phyloP scores from a whole-genome alignment of 495 filamentous ascomycete species.

The Cercophora newfieldiana region DNA sequence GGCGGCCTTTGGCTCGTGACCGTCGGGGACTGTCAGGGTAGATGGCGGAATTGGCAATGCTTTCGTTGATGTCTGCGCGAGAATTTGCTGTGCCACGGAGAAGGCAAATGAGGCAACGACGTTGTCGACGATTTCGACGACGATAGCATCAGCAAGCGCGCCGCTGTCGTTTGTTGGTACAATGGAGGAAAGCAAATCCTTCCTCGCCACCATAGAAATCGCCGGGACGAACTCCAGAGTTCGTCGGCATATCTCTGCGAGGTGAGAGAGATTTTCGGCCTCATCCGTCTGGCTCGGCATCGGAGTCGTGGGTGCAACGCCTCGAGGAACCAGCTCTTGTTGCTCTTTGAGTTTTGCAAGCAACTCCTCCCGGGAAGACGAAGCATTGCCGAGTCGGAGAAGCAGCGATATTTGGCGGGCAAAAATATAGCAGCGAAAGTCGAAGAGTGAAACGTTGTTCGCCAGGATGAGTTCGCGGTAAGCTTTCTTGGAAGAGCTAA shows the following conservation, averaged over 20 bases:
- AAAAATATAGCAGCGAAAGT: conserved; percentile 94
- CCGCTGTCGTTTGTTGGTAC: conserved; percentile 28
- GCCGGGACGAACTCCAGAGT: conserved; percentile 78
- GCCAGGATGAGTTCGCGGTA: conserved; percentile 91
- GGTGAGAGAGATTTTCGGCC: conserved; percentile 69
- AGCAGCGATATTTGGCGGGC: conserved; percentile 82
- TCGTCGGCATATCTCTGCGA: conserved; percentile 78
- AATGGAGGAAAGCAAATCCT: conserved; percentile 62
- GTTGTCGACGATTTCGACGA: conserved; percentile 68
- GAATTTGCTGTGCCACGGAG: conserved; percentile 71
- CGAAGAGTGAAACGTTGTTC: conserved; percentile 96
- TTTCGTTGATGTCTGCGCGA: conserved; percentile 73
- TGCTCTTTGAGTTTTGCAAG: conserved; percentile 59
- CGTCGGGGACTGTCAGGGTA: conserved; percentile 45
- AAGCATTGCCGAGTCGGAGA: conserved; percentile 75
- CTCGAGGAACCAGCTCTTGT: conserved; percentile 51
- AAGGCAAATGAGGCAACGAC: conserved; percentile 84
- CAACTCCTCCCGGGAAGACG: conserved; percentile 55
- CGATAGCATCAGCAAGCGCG: conserved; percentile 1
- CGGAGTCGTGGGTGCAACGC: conserved; percentile 51
- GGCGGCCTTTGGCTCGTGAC: conserved; percentile 50
- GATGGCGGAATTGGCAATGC: conserved; percentile 65
- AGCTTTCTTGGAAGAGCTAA: conserved; percentile 72
- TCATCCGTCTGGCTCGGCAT: conserved; percentile 53
- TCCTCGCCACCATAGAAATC: conserved; percentile 72